These are phyloP conservation scores for Agaricus blazei DNA, from an alignment of 768 basidiomycete genomes.

Conservation along the genomic window DNA sequence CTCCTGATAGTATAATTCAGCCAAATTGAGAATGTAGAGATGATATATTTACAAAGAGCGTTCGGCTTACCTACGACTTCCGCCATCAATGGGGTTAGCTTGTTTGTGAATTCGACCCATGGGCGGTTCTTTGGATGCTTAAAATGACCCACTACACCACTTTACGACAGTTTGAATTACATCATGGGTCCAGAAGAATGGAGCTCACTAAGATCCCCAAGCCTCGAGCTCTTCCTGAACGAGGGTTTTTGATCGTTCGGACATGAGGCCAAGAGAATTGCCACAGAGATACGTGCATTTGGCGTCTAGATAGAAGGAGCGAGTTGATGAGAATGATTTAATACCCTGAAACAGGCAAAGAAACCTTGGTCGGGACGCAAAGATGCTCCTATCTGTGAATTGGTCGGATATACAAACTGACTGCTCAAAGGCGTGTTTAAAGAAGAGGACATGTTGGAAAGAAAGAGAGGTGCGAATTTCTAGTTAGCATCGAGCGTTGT, in stretches of 20 bases:
- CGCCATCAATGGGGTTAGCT: constrained; percentile 69
- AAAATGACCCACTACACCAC: constrained; percentile 88
- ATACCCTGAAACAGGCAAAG: constrained; percentile 6
- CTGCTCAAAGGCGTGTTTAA: constrained; percentile 33
- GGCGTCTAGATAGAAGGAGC: constrained; percentile 28
- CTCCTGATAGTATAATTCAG: constrained; percentile 48
- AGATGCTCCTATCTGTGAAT: constrained; percentile 42
- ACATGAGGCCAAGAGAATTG: constrained; percentile 86
- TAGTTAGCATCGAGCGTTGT: background rate
- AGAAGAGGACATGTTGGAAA: constrained; percentile 18
- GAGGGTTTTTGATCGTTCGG: constrained; percentile 65
- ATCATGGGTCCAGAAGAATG: constrained; percentile 1
- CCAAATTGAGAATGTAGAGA: background rate
- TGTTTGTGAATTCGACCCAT: constrained; percentile 78
- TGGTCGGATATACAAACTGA: constrained; percentile 56
- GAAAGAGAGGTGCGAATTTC: background rate
- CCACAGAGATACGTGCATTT: constrained; percentile 87
- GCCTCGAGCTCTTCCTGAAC: constrained; percentile 79
- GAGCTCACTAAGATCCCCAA: constrained; percentile 68
- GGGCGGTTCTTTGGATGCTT: constrained; percentile 77
- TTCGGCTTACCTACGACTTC: constrained; percentile 68
- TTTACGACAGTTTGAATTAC: constrained; percentile 24
- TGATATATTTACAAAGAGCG: constrained; percentile 12
- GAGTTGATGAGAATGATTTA: constrained; percentile 1
- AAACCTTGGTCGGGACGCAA: constrained; percentile 34